A percentile compares a stretch with the other conserved stretches of the same genome.
phyloP scores from a whole-genome alignment of 306 rosid species.

The Parietaria judaica region DNA sequence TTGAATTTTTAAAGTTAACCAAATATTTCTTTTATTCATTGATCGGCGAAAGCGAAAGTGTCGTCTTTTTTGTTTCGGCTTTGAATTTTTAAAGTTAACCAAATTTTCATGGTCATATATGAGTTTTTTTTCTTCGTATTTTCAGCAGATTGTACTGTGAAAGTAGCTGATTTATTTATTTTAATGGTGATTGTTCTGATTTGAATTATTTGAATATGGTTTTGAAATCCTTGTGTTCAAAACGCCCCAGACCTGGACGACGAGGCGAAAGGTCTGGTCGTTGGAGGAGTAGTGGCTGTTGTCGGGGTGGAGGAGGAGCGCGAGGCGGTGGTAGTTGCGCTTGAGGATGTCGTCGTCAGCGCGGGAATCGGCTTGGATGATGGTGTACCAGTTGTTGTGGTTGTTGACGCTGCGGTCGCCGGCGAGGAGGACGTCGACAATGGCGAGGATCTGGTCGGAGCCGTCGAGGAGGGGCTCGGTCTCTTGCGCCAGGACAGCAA shows the following conservation, averaged over 20 bases:
- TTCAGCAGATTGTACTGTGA: too few species aligned
- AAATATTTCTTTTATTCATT: too few species aligned
- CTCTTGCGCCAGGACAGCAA: constrained; percentile 80
- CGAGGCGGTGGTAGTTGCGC: constrained; percentile 62
- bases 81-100: neutral
- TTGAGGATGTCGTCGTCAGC: constrained; percentile 51
- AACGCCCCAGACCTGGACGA: constrained; percentile 71
- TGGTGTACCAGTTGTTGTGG: constrained; percentile 68
- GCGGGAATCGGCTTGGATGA: constrained; percentile 58
- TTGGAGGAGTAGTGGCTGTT: constrained; percentile 59
- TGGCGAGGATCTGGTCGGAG: constrained; percentile 85
- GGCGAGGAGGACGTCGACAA: constrained; percentile 63
- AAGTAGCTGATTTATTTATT: too few species aligned
- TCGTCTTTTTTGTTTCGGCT: neutral
- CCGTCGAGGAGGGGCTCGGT: constrained; percentile 79
- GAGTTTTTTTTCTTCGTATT: too few species aligned
- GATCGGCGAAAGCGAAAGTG: too few species aligned
- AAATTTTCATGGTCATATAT: too few species aligned
- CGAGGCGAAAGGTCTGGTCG: constrained; percentile 69
- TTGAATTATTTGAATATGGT: neutral
- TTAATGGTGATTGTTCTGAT: neutral
- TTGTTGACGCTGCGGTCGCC: constrained; percentile 48
- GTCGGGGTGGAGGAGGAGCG: constrained; percentile 73
- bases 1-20: neutral
- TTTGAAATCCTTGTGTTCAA: constrained; percentile 11